Conservation (phyloP, 371 early-diverging fungal species). For the Mucor mucedo region DNA sequence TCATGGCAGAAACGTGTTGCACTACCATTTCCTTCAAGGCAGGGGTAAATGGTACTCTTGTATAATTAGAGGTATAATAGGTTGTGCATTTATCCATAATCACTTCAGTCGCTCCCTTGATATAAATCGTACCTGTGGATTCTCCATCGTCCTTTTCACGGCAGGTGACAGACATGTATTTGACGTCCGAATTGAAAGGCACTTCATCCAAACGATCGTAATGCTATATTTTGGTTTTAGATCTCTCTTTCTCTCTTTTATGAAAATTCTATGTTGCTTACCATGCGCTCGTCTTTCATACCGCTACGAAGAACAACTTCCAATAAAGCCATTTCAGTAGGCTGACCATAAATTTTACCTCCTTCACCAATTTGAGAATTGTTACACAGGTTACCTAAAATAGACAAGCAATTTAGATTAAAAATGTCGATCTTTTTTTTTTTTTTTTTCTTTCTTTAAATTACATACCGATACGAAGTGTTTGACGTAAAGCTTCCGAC, state of each 20-base stretch:
- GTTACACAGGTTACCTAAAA: slow-evolving; percentile 71
- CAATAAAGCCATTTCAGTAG: slow-evolving; percentile 86
- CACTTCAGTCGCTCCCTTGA: slow-evolving; percentile 82
- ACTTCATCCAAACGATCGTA: slow-evolving; percentile 73
- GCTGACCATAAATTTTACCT: slow-evolving; percentile 76
- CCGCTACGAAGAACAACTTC: slow-evolving; percentile 60
- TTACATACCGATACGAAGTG: slow-evolving; percentile 60
- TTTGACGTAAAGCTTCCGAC: slow-evolving; percentile 54
- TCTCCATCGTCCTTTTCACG: slow-evolving; percentile 41
- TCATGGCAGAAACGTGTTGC: slow-evolving; percentile 71
- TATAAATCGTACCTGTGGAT: slow-evolving; percentile 38
- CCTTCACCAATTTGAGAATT: slow-evolving; percentile 74
- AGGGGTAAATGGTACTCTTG: slow-evolving; percentile 46
- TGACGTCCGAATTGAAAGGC: slow-evolving; percentile 92
- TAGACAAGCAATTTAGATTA: background rate
- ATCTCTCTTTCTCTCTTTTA: background rate
- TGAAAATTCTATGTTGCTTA: slow-evolving; percentile 32
- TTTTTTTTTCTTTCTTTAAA: background rate
- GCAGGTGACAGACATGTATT: slow-evolving; percentile 84
- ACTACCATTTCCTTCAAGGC: slow-evolving; percentile 54
- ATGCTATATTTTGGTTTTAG: slow-evolving; percentile 27
- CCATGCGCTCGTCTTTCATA: slow-evolving; percentile 67
- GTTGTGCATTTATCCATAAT: slow-evolving; percentile 71
- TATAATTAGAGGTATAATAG: slow-evolving; percentile 56
- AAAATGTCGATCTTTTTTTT: background rate